A percentile compares a stretch with the other conserved stretches of the same genome.
Conservation (phyloP, 345 rosid genomes). For the Cochlearia excelsa region DNA sequence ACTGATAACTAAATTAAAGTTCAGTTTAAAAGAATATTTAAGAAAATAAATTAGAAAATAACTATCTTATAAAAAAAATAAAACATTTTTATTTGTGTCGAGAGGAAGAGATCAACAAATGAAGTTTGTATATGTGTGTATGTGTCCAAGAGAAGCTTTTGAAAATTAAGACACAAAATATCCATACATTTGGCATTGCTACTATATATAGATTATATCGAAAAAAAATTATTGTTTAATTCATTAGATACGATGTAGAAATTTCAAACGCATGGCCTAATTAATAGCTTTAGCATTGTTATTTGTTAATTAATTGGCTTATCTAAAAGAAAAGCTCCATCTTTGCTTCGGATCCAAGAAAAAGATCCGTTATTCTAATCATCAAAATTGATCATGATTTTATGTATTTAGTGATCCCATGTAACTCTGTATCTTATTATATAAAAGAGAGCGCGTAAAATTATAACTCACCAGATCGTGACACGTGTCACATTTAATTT, state of each 20-base stretch:
- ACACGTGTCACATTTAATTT: too few species aligned
- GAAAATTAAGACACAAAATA: not conserved
- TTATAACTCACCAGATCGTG: too few species aligned
- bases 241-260: slow-evolving; percentile 9
- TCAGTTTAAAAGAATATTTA: too few species aligned
- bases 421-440: slow-evolving; percentile 3
- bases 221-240: not conserved
- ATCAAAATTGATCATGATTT: slow-evolving; percentile 7
- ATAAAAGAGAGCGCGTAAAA: too few species aligned
- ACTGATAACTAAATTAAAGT: too few species aligned
- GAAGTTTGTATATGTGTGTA: not conserved
- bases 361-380: slow-evolving; percentile 13
- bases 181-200: not conserved
- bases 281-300: slow-evolving; percentile 5
- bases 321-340: not conserved
- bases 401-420: slow-evolving; percentile 21
- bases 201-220: not conserved
- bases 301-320: not conserved
- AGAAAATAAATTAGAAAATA: too few species aligned
- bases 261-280: slow-evolving; percentile 6
- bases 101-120: not conserved
- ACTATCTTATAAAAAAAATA: too few species aligned
- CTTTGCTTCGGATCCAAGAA: slow-evolving; percentile 21
- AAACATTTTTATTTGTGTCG: too few species aligned
- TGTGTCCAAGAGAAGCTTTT: too few species aligned